Conservation (phyloP, 2,329 filamentous ascomycete genomes). For the Diaporthe sp. region DNA sequence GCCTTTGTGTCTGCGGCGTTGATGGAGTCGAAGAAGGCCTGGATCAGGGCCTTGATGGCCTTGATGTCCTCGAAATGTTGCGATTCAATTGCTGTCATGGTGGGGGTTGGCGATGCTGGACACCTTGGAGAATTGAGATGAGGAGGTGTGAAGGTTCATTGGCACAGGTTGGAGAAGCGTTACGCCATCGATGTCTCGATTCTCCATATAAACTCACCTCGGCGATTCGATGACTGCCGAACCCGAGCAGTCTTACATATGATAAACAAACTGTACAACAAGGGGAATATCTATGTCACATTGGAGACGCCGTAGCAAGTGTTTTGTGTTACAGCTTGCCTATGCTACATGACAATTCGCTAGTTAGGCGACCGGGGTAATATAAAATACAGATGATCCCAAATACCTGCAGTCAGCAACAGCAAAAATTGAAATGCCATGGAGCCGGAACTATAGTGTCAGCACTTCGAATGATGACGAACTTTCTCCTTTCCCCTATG, state of each 20-base stretch:
- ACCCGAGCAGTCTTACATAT: not conserved
- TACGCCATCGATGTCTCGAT: conserved; percentile 18
- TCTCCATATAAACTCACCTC: conserved; percentile 27
- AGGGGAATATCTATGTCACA: not conserved
- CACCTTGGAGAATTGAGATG: not conserved
- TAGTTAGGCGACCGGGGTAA: not conserved
- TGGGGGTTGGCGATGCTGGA: not conserved
- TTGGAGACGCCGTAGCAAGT: not conserved
- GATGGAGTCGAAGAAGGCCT: conserved; percentile 37
- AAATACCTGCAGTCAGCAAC: not conserved
- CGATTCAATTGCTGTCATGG: conserved; percentile 33
- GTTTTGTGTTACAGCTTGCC: not conserved
- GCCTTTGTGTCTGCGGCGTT: conserved; percentile 35
- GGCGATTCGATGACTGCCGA: conserved; percentile 18
- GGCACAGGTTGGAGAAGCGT: conserved; percentile 5
- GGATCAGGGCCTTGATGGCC: conserved; percentile 38
- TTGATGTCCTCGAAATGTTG: conserved; percentile 23
- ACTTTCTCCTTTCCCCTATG: no score
- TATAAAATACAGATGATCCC: not conserved
- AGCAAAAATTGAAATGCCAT: no score
- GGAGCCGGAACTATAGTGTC: no score
- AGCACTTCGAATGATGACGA: not conserved
- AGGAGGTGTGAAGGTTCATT: conserved; percentile 12
- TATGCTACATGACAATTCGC: not conserved
- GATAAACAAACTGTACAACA: not conserved